Evolutionary conservation across 805 yeast species (phyloP).

Genomic region (Hanseniaspora lachancei): DNA sequence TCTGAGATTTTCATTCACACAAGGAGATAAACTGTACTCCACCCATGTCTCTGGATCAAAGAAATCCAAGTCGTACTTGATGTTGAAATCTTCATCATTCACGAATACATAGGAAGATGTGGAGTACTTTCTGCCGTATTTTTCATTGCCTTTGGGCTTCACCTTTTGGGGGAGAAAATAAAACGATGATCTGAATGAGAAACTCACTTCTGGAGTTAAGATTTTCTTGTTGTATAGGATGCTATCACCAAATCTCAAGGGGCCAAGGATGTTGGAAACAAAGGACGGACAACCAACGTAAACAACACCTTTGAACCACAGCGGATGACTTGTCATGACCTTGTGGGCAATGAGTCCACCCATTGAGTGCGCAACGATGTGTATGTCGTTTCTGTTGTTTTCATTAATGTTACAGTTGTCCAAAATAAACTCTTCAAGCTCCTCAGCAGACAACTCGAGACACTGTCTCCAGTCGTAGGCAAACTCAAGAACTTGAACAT

Average conservation of each 20-base stretch:
- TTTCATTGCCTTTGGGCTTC: constrained; percentile 17
- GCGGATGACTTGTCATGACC: constrained; percentile 55
- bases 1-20: constrained; percentile 32
- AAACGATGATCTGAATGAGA: constrained; percentile 77
- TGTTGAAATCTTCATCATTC: constrained; percentile 40
- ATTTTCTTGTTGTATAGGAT: constrained; percentile 63
- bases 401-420: constrained; percentile 32
- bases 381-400: constrained; percentile 42
- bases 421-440: constrained; percentile 38
- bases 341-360: constrained; percentile 82
- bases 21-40: constrained; percentile 58
- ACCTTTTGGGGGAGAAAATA: constrained; percentile 48
- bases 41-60: constrained; percentile 75
- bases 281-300: constrained; percentile 78
- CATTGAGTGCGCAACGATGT: constrained; percentile 84
- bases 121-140: not conserved
- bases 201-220: constrained; percentile 67
- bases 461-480: constrained; percentile 94
- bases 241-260: constrained; percentile 67
- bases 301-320: constrained; percentile 56
- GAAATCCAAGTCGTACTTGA: constrained; percentile 53
- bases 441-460: constrained; percentile 39
- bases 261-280: constrained; percentile 78
- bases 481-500: constrained; percentile 51
- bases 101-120: constrained; percentile 32